Evolutionary conservation across 176 grass and related monocot species (phyloP), one percentile per base, ranked within the genome.

Genomic region (Calamus simplicifolius): DNA sequence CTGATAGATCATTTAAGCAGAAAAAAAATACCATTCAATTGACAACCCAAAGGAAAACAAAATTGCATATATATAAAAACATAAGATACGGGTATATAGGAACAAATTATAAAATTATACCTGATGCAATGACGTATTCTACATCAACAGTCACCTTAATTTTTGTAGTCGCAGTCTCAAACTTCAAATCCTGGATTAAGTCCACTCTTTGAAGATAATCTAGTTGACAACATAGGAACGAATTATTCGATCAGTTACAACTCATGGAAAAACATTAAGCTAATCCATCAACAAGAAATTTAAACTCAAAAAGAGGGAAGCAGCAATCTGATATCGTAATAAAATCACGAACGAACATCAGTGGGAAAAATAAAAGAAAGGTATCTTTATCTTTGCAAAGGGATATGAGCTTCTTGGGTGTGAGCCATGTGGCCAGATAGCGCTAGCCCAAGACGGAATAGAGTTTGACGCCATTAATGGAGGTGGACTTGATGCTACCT

Each of bases 41-140:
- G 31, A 1, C 31, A 8, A 8, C 0, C 31, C 31, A 35, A 5
- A 35, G 31, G 31, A 35, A 5, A 35, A 35, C 4, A 7, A 35
- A n/a, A 35, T 1, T 0, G 1, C 5, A 35, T 7, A 0, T 35
- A 35, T 7, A 35, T n/a, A 35, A 35, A 35, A 8, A 35, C 31
- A 35, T 35, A 10, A 23, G 21, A 23, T 23, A 23, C 21, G 21
- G 21, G 21, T 1, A 23, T 1, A 23, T 35, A 1, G 8, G 31
- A 35, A 35, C 6, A 35, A 7, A 35, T 15, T n/a, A n/a, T n/a
- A n/a, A n/a, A n/a, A n/a, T n/a, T 13, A 27, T 65, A 95, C 91
- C 92, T 75, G 92, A 90, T 52, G 87, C 87, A 35, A 90, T 90
- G 8, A 96, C 78, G 27, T 78, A 96, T 14, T 96, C 68, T 18